Percentiles rank a stretch among this genome's conserved stretches.
Evolutionary conservation across 768 basidiomycete genomes (phyloP).

Genomic region (Baorangia bicolor): DNA sequence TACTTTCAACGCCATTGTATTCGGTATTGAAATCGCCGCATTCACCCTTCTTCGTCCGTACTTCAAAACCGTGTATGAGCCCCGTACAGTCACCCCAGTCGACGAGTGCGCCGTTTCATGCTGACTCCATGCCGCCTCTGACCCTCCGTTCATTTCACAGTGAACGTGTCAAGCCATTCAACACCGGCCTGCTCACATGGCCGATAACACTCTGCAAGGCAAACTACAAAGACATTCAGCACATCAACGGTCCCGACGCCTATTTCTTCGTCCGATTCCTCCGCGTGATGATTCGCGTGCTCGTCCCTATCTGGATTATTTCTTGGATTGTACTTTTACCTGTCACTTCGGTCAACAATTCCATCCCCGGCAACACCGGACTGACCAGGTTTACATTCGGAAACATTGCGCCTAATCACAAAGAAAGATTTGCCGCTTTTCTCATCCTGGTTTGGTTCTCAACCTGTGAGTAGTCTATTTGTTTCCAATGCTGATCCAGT

Average conservation of each 20-base stretch:
- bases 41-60: constrained; percentile 84
- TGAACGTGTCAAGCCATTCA: constrained; percentile 58
- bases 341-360: constrained; percentile 56
- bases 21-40: constrained; percentile 63
- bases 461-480: constrained; percentile 54
- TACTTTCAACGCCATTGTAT: constrained; percentile 75
- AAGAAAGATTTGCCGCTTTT: constrained; percentile 73
- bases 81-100: constrained; percentile 66
- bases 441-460: constrained; percentile 73
- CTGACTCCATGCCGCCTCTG: not conserved
- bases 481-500: not conserved
- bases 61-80: constrained; percentile 90
- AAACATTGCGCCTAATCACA: constrained; percentile 55
- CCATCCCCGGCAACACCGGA: constrained; percentile 45
- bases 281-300: constrained; percentile 76
- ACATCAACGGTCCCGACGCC: constrained; percentile 81
- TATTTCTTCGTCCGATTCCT: constrained; percentile 93
- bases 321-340: constrained; percentile 89
- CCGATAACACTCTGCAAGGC: constrained; percentile 60
- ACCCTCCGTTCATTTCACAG: constrained; percentile 30
- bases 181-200: constrained; percentile 57
- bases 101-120: constrained; percentile 36
- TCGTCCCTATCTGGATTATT: constrained; percentile 89
- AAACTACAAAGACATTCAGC: constrained; percentile 60
- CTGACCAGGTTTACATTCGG: constrained; percentile 80